These are phyloP conservation scores for Penicillium waksmanii DNA, from an alignment of 495 filamentous ascomycete species.

Conservation along the genomic window DNA sequence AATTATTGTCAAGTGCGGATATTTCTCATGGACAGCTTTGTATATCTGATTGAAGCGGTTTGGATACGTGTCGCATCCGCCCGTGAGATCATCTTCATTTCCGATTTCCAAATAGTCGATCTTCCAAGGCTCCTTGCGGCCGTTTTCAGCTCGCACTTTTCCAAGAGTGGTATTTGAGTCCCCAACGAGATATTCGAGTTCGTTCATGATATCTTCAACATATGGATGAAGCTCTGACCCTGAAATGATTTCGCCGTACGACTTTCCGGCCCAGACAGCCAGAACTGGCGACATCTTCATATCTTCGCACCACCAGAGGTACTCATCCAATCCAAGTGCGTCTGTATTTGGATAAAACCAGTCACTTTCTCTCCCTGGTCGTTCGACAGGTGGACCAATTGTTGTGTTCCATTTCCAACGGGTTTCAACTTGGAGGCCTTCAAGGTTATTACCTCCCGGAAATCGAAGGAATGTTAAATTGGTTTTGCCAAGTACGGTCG, in stretches of 20 bases:
- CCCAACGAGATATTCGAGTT: conserved; percentile 55
- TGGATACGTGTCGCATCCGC: conserved; percentile 44
- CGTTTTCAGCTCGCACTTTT: conserved; percentile 45
- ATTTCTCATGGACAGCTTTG: conserved; percentile 46
- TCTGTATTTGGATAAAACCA: conserved; percentile 67
- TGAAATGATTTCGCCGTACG: conserved; percentile 51
- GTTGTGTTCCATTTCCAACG: conserved; percentile 73
- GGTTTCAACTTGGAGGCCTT: conserved; percentile 37
- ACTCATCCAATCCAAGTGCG: conserved; percentile 65
- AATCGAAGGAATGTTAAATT: conserved; percentile 64
- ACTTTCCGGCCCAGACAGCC: conserved; percentile 64
- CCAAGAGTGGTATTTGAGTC: conserved; percentile 40
- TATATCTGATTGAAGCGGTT: conserved; percentile 52
- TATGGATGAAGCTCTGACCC: conserved; percentile 40
- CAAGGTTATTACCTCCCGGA: conserved; percentile 69
- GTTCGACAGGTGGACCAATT: conserved; percentile 63
- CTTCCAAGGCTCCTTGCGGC: conserved; percentile 47
- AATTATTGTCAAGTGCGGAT: conserved; percentile 50
- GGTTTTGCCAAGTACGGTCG: conserved; percentile 54
- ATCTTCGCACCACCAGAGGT: conserved; percentile 69
- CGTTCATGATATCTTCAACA: conserved; percentile 62
- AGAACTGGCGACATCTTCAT: conserved; percentile 60
- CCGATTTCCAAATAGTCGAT: conserved; percentile 57
- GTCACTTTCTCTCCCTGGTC: conserved; percentile 61
- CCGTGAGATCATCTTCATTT: conserved; percentile 58